Percentiles rank a stretch among this genome's conserved stretches.
Conservation (phyloP, 805 yeast species). For the Saccharomycopsis synnaedendra region DNA sequence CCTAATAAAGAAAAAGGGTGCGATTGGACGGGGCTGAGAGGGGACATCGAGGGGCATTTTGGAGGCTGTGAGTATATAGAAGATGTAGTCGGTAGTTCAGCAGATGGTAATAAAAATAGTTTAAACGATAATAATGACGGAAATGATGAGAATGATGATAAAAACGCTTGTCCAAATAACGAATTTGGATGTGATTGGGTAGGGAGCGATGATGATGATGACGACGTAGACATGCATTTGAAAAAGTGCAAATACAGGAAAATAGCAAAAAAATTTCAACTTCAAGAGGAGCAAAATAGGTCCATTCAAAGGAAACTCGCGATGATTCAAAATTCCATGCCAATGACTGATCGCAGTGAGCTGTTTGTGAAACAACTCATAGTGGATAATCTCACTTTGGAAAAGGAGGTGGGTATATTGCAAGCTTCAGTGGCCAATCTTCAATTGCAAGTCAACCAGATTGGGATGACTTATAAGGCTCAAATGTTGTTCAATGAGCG, state of each 20-base stretch:
- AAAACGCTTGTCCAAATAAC: constrained; percentile 31
- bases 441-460: constrained; percentile 8
- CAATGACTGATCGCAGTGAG: neutral
- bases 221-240: neutral
- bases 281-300: neutral
- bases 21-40: constrained; percentile 39
- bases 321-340: no score
- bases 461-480: constrained; percentile 4
- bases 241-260: neutral
- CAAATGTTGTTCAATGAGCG: constrained; percentile 1
- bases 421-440: neutral
- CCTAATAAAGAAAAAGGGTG: constrained; percentile 37
- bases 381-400: constrained; percentile 5
- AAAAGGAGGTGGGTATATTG: neutral
- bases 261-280: neutral
- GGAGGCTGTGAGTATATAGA: constrained; percentile 18
- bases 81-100: neutral
- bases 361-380: constrained; percentile 2
- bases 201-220: neutral
- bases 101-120: neutral
- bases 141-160: neutral
- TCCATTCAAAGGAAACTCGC: no score
- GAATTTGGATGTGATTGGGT: constrained; percentile 41
- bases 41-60: constrained; percentile 37
- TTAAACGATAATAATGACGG: neutral